Percentiles rank a stretch among this genome's conserved stretches.
These are phyloP conservation scores for Aureobasidium uvarum DNA, from an alignment of 2,329 filamentous ascomycete species.

Conservation along the genomic window DNA sequence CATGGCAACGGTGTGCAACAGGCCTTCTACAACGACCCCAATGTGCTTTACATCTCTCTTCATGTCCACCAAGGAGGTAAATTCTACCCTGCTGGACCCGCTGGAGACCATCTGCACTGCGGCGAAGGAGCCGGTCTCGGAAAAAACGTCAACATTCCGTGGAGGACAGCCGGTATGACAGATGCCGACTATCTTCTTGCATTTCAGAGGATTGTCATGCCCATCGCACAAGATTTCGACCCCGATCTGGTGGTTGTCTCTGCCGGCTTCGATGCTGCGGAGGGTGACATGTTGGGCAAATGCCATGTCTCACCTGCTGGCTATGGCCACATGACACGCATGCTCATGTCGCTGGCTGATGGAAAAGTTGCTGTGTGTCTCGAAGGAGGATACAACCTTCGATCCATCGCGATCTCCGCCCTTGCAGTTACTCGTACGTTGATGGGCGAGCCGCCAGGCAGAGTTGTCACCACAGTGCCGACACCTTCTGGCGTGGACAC, in stretches of 20 bases:
- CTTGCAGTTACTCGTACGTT: constrained; percentile 86
- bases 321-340: constrained; percentile 98
- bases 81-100: constrained; percentile 73
- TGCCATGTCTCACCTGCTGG: constrained; percentile 89
- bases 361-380: constrained; percentile 91
- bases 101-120: constrained; percentile 60
- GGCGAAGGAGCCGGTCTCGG: constrained; percentile 58
- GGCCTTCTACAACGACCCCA: constrained; percentile 92
- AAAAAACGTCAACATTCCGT: constrained; percentile 67
- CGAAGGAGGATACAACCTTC: constrained; percentile 92
- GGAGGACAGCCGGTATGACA: constrained; percentile 74
- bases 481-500: constrained; percentile 55
- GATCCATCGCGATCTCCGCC: constrained; percentile 88
- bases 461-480: constrained; percentile 50
- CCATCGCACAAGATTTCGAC: constrained; percentile 87
- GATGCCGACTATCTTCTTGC: constrained; percentile 97
- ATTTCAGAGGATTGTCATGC: constrained; percentile 95
- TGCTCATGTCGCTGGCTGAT: constrained; percentile 91
- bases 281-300: constrained; percentile 86
- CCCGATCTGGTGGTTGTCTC: constrained; percentile 95
- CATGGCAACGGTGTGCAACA: constrained; percentile 92
- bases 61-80: constrained; percentile 81
- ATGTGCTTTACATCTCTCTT: constrained; percentile 91
- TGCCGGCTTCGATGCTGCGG: constrained; percentile 92
- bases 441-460: constrained; percentile 88